Evolutionary conservation across 805 yeast genomes (phyloP).

Genomic region (Barnettozyma wickerhamii): DNA sequence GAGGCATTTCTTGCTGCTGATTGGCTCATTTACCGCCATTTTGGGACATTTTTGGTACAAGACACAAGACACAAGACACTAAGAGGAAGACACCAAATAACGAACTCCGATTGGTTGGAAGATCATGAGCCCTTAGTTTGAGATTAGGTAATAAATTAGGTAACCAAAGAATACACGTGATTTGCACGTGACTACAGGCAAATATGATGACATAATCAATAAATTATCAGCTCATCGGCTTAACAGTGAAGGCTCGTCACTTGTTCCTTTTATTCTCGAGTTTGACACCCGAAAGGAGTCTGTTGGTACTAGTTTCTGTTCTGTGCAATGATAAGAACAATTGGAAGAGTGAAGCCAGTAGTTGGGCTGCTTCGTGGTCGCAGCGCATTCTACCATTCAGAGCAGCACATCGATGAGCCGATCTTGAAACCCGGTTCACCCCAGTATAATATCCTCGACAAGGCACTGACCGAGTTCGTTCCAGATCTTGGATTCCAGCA

Average conservation of each 20-base stretch:
- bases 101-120: constrained; percentile 7
- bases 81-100: neutral
- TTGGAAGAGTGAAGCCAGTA: neutral
- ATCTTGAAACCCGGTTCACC: constrained; percentile 25
- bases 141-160: no score
- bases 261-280: no score
- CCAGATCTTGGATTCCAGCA: constrained; percentile 51
- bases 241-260: no score
- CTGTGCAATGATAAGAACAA: neutral
- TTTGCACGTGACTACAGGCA: no score
- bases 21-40: no score
- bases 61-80: neutral
- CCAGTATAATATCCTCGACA: constrained; percentile 37
- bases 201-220: no score
- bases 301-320: neutral
- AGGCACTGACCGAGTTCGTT: constrained; percentile 34
- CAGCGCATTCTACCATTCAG: constrained; percentile 24
- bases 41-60: no score
- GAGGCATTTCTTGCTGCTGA: no score
- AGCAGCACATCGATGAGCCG: constrained; percentile 24
- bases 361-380: neutral
- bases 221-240: no score
- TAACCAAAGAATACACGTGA: no score
- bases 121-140: no score
- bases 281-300: no score